Conservation (phyloP, 345 rosid genomes). For the Carallia pectinifolia region DNA sequence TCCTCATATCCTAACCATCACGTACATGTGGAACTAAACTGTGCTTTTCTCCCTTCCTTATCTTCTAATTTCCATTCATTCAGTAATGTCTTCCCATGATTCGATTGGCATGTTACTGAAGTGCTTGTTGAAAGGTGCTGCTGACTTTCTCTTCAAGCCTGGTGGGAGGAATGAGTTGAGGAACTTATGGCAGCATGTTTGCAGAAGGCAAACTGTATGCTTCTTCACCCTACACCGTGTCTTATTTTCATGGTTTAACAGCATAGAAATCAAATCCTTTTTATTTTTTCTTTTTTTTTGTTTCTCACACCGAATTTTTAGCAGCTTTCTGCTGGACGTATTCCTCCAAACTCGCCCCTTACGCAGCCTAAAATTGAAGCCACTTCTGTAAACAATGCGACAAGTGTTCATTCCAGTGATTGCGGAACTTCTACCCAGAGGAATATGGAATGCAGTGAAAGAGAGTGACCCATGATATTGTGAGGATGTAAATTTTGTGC, state of each 20-base stretch:
- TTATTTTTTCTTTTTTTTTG: not conserved
- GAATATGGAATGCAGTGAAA: slow-evolving; percentile 28
- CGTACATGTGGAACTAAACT: slow-evolving; percentile 11
- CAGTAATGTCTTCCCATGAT: slow-evolving; percentile 76
- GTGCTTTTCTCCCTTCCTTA: not conserved
- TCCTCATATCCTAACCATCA: not conserved
- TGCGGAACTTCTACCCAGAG: slow-evolving; percentile 34
- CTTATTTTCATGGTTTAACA: not conserved
- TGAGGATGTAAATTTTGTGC: not conserved
- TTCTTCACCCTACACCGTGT: not conserved
- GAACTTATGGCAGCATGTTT: slow-evolving; percentile 79
- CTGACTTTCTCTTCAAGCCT: slow-evolving; percentile 74
- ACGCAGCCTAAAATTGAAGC: slow-evolving; percentile 36
- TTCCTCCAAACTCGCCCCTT: slow-evolving; percentile 34
- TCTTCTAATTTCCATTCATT: not conserved
- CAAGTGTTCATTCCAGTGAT: slow-evolving; percentile 48
- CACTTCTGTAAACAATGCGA: slow-evolving; percentile 43
- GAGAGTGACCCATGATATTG: slow-evolving; percentile 5
- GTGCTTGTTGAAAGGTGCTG: slow-evolving; percentile 80
- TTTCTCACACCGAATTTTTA: not conserved
- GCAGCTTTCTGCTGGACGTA: slow-evolving; percentile 40
- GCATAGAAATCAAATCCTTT: slow-evolving; percentile 9
- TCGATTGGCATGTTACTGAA: slow-evolving; percentile 60
- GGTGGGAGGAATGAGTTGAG: slow-evolving; percentile 69
- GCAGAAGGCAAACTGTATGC: slow-evolving; percentile 59